These are phyloP conservation scores for Epichloe baconii DNA, from an alignment of 2,329 filamentous ascomycete species.

Conservation along the genomic window DNA sequence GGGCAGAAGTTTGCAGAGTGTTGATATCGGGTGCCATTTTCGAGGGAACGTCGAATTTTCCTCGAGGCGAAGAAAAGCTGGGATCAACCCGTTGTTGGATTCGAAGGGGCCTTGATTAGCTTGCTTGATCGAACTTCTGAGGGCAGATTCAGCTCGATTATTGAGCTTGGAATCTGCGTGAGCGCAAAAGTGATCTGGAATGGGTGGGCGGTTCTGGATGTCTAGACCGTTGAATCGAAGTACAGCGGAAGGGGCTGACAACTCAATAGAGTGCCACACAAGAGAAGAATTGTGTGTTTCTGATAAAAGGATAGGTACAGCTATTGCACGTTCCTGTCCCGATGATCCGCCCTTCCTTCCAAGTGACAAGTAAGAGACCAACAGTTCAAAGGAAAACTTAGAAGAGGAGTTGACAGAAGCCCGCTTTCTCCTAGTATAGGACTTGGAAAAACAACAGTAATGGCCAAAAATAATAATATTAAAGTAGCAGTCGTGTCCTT, in stretches of 20 bases:
- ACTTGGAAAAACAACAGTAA: not conserved
- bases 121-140: not conserved
- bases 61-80: not conserved
- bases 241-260: conserved; percentile 3
- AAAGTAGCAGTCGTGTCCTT: not conserved
- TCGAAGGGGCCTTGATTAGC: not conserved
- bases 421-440: not conserved
- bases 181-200: not conserved
- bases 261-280: conserved; percentile 7
- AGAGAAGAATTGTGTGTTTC: conserved; percentile 9
- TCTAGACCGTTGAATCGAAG: conserved; percentile 1
- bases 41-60: not conserved
- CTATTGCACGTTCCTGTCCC: conserved; percentile 9
- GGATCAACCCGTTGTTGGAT: not conserved
- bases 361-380: not conserved
- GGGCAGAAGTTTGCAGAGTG: conserved; percentile 47
- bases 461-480: not conserved
- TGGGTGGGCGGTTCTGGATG: not conserved
- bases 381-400: not conserved
- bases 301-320: conserved; percentile 12
- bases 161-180: not conserved
- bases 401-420: not conserved
- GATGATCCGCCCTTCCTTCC: not conserved
- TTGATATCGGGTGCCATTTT: conserved; percentile 63
- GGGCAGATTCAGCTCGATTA: too few relatives aligned